phyloP scores from a whole-genome alignment of 225 moss, liverwort and hornwort genomes.

The Marchantia paleacea region DNA sequence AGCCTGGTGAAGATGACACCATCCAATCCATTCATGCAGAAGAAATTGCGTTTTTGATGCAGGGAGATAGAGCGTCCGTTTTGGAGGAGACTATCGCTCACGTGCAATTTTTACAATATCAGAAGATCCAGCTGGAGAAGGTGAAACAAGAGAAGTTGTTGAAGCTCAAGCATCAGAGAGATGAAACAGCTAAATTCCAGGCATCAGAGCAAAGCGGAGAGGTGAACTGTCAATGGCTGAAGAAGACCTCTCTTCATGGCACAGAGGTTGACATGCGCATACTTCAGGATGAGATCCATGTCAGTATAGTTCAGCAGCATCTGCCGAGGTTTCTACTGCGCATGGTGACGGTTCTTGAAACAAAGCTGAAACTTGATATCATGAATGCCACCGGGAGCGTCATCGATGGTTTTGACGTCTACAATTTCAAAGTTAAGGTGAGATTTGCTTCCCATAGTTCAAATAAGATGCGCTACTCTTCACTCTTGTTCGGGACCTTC shows the following conservation, averaged over 20 bases:
- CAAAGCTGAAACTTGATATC: slow-evolving; percentile 1
- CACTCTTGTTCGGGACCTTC: no score
- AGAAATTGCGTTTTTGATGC: background rate
- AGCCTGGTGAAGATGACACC: background rate
- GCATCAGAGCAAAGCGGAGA: background rate
- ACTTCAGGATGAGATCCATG: background rate
- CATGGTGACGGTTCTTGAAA: slow-evolving; percentile 1
- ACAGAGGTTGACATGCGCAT: slow-evolving; percentile 4
- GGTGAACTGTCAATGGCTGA: background rate
- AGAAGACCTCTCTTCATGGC: slow-evolving; percentile 5
- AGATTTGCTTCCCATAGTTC: no score
- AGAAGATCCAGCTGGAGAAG: background rate
- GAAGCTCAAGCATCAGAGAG: background rate
- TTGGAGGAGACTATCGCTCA: slow-evolving; percentile 1
- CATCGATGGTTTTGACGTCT: slow-evolving; percentile 7
- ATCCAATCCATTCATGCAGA: no score
- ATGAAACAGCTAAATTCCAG: no score
- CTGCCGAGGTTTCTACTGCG: slow-evolving; percentile 5
- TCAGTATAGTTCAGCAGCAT: slow-evolving; percentile 7
- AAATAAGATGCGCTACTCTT: no score
- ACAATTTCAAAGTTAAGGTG: slow-evolving; percentile 7
- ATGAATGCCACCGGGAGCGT: background rate
- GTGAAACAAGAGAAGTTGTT: slow-evolving; percentile 4
- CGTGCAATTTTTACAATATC: background rate
- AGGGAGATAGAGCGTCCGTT: slow-evolving; percentile 5